These are phyloP conservation scores for Postia placenta DNA, from an alignment of 768 basidiomycete genomes.

Conservation along the genomic window DNA sequence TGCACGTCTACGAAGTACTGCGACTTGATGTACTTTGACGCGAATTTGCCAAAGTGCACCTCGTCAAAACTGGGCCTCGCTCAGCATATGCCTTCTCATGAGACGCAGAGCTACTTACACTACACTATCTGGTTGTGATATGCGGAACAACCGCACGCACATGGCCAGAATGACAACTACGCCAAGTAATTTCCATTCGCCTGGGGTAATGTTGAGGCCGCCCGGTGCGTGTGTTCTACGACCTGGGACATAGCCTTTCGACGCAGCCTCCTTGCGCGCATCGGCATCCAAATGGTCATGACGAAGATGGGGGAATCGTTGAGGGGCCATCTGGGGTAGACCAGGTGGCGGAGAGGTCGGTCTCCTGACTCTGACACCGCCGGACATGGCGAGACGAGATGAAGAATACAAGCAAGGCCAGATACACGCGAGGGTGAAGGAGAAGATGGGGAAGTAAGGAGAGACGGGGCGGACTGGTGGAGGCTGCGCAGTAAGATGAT, in stretches of 20 bases:
- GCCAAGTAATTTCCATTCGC: constrained; percentile 73
- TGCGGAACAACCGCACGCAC: constrained; percentile 78
- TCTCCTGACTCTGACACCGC: constrained; percentile 57
- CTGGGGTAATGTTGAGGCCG: constrained; percentile 57
- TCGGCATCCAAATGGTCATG: constrained; percentile 73
- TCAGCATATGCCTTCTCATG: background rate
- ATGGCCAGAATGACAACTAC: constrained; percentile 62
- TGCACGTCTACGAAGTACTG: constrained; percentile 94
- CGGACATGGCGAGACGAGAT: constrained; percentile 29
- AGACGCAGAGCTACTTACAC: constrained; percentile 54
- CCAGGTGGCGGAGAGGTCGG: constrained; percentile 62
- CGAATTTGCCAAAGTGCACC: constrained; percentile 98
- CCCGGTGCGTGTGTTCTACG: constrained; percentile 42
- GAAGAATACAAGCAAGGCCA: background rate
- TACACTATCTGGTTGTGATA: constrained; percentile 85
- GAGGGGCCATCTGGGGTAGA: constrained; percentile 28
- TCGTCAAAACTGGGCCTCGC: constrained; percentile 76
- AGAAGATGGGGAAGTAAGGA: constrained; percentile 6
- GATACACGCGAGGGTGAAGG: constrained; percentile 5
- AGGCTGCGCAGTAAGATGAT: background rate
- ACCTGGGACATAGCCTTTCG: constrained; percentile 54
- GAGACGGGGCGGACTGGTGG: background rate
- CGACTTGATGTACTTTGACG: constrained; percentile 88
- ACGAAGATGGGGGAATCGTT: constrained; percentile 57
- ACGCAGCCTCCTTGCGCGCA: constrained; percentile 59